These are phyloP conservation scores for Podosphaera xanthii DNA, from an alignment of 2,329 filamentous ascomycete genomes.

Conservation along the genomic window DNA sequence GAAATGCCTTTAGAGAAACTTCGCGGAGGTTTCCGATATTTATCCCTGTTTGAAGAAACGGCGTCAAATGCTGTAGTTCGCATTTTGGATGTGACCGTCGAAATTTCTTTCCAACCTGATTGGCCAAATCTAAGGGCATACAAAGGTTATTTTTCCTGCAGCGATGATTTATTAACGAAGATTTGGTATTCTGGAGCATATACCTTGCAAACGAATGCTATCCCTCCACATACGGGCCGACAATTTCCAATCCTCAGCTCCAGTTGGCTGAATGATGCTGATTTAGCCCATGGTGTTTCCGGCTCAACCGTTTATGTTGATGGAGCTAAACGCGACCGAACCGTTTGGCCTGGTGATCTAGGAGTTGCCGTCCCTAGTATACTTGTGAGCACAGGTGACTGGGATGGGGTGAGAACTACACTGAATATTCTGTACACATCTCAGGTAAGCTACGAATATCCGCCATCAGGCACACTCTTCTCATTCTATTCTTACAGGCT, in stretches of 20 bases:
- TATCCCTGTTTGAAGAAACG: constrained; percentile 24
- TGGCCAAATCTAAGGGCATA: constrained; percentile 24
- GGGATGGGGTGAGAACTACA: constrained; percentile 26
- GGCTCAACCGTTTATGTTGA: constrained; percentile 20
- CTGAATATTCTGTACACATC: constrained; percentile 20
- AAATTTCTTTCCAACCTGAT: constrained; percentile 20
- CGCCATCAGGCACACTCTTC: background rate
- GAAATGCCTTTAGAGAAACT: constrained; percentile 22
- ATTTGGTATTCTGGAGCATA: constrained; percentile 28
- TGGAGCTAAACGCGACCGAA: constrained; percentile 33
- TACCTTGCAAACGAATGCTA: constrained; percentile 17
- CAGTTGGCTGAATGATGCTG: constrained; percentile 20
- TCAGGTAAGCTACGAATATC: constrained; percentile 4
- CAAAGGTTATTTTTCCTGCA: constrained; percentile 29
- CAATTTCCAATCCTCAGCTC: constrained; percentile 12
- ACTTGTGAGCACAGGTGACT: constrained; percentile 29
- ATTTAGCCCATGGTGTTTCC: constrained; percentile 18
- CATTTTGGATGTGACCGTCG: constrained; percentile 16
- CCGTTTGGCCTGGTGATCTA: constrained; percentile 40
- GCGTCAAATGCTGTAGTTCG: constrained; percentile 10
- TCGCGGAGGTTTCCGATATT: constrained; percentile 29
- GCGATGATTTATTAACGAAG: constrained; percentile 26
- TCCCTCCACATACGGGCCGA: constrained; percentile 15
- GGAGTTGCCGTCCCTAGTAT: constrained; percentile 30
- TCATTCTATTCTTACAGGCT: constrained; percentile 7